Percentiles rank a stretch among this genome's conserved stretches.
Conservation (phyloP, 2,329 filamentous ascomycete genomes). For the Colletotrichum acutatum region DNA sequence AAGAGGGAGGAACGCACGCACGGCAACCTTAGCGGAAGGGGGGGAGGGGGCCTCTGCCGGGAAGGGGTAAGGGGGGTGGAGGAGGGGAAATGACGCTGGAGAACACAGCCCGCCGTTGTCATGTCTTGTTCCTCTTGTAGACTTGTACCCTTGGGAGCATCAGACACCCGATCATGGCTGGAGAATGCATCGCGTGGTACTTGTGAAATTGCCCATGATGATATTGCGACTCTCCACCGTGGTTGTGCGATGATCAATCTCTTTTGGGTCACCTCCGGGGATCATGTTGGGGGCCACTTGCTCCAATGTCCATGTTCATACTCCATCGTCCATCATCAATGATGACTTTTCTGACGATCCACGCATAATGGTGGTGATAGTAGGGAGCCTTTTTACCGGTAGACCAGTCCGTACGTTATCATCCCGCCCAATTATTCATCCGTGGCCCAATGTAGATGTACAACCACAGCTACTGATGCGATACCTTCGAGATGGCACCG, state of each 20-base stretch:
- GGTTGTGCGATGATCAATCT: constrained; percentile 19
- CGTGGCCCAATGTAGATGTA: neutral
- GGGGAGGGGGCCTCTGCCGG: neutral
- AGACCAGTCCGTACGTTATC: neutral
- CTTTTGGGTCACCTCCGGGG: constrained; percentile 20
- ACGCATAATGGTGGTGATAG: neutral
- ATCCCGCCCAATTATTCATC: neutral
- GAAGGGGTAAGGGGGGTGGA: constrained; percentile 22
- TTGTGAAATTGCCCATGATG: constrained; percentile 4
- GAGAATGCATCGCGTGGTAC: constrained; percentile 9
- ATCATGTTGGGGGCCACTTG: neutral
- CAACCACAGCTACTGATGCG: neutral
- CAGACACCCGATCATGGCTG: neutral
- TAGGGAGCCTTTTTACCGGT: too few species aligned
- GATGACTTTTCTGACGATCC: neutral
- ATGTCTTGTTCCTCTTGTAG: constrained; percentile 5
- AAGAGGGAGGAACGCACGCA: neutral
- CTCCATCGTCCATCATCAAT: neutral
- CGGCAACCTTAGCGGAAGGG: neutral
- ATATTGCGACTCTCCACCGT: neutral
- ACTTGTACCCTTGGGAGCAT: neutral
- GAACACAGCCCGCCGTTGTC: constrained; percentile 21
- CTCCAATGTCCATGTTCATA: neutral
- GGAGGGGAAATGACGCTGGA: constrained; percentile 35
- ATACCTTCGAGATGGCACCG: neutral